Conservation (phyloP, 306 rosid species). For the Morella rubra region DNA sequence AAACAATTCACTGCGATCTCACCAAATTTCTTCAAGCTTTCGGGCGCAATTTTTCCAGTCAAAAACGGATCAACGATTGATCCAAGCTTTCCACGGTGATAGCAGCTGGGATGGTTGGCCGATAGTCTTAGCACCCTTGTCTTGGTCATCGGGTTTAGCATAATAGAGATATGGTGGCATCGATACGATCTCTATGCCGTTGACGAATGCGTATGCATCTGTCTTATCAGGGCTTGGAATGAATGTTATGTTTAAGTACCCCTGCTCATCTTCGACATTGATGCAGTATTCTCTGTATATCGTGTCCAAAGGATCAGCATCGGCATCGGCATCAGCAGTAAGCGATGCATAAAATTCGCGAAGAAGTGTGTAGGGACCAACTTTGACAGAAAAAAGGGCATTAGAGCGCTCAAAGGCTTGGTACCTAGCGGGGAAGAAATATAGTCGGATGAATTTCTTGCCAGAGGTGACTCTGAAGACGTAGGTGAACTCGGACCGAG, state of each 20-base stretch:
- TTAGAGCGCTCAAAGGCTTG: too few relatives aligned
- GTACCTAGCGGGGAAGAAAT: too few relatives aligned
- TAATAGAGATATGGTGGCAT: not conserved
- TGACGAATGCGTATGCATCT: not conserved
- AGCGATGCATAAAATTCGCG: too few relatives aligned
- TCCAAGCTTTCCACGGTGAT: slow-evolving; percentile 11
- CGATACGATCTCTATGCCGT: not conserved
- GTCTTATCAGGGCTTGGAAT: not conserved
- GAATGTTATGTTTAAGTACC: not conserved
- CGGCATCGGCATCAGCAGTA: too few relatives aligned
- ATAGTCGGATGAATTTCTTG: too few relatives aligned
- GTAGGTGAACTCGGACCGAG: not conserved
- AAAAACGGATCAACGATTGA: slow-evolving; percentile 37
- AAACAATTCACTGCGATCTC: slow-evolving; percentile 52
- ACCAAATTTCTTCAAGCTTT: slow-evolving; percentile 39
- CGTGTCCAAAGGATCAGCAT: rapidly evolving
- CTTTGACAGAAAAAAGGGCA: too few relatives aligned
- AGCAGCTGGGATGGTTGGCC: too few relatives aligned
- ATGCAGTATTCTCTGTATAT: not conserved
- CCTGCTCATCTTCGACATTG: not conserved
- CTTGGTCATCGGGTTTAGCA: not conserved
- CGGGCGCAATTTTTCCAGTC: slow-evolving; percentile 18
- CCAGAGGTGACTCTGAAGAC: too few relatives aligned
- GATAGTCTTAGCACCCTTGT: too few relatives aligned
- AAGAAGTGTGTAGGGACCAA: too few relatives aligned